phyloP scores from a whole-genome alignment of 345 rosid genomes.

The Arabis hirsuta region DNA sequence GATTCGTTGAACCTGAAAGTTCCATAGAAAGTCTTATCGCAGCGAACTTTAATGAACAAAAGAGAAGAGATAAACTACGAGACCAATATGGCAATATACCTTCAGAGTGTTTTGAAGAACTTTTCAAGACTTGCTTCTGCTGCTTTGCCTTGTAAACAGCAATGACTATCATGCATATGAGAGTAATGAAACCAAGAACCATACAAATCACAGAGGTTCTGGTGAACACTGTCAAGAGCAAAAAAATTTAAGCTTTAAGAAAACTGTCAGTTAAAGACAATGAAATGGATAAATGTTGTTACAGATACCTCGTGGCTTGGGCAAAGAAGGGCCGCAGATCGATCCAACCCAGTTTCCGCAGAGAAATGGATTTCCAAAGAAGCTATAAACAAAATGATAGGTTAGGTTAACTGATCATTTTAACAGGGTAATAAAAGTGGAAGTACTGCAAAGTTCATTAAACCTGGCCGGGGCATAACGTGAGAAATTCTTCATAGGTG shows the following conservation, averaged over 20 bases:
- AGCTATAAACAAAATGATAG: slow-evolving; percentile 49
- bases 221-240: slow-evolving; percentile 53
- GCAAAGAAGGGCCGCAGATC: slow-evolving; percentile 59
- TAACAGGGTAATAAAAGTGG: background rate
- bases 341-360: slow-evolving; percentile 92
- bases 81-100: slow-evolving; percentile 41
- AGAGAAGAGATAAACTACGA: slow-evolving; percentile 5
- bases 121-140: slow-evolving; percentile 46
- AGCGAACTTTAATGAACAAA: background rate
- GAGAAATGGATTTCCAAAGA: slow-evolving; percentile 71
- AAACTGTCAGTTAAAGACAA: background rate
- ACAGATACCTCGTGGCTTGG: slow-evolving; percentile 61
- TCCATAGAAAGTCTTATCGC: background rate
- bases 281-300: background rate
- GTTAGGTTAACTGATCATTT: background rate
- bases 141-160: slow-evolving; percentile 74
- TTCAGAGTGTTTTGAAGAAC: slow-evolving; percentile 46
- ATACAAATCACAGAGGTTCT: slow-evolving; percentile 65
- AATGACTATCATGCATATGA: slow-evolving; percentile 57
- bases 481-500: slow-evolving; percentile 65
- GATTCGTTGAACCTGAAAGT: slow-evolving; percentile 72
- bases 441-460: background rate
- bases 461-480: slow-evolving; percentile 74
- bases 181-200: slow-evolving; percentile 60
- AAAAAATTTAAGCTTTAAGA: background rate